A percentile compares a stretch with the other conserved stretches of the same genome.
Evolutionary conservation across 352 stramenopile genomes (phyloP).

Genomic region (Phytophthora litchii): DNA sequence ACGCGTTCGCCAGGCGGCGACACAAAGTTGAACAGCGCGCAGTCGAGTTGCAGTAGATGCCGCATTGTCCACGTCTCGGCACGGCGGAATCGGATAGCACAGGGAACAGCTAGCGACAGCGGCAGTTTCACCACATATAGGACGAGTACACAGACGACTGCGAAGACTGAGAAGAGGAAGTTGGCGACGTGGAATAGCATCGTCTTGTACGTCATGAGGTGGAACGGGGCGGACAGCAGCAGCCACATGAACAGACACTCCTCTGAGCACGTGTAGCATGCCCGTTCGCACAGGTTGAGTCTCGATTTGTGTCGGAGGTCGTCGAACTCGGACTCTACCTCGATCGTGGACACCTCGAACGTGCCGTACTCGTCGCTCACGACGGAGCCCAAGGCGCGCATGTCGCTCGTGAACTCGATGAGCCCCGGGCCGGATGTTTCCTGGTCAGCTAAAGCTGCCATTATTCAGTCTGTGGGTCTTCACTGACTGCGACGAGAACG

Average conservation of each 20-base stretch:
- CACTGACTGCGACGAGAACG: neutral
- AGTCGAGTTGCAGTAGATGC: conserved; percentile 47
- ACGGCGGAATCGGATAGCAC: conserved; percentile 18
- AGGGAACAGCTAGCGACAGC: conserved; percentile 2
- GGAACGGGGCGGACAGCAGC: conserved; percentile 56
- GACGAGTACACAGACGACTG: conserved; percentile 32
- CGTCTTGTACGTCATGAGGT: conserved; percentile 61
- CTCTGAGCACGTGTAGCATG: conserved; percentile 31
- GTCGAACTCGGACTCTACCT: conserved; percentile 51
- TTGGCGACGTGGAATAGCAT: conserved; percentile 63
- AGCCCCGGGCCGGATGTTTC: conserved; percentile 11
- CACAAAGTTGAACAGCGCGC: conserved; percentile 69
- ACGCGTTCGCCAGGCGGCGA: conserved; percentile 48
- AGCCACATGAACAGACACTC: conserved; percentile 62
- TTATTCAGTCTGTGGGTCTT: conserved; percentile 7
- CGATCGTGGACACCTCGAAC: conserved; percentile 74
- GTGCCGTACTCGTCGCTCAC: conserved; percentile 64
- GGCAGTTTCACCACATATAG: conserved; percentile 38
- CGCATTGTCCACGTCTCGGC: conserved; percentile 42
- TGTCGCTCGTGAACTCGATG: conserved; percentile 19
- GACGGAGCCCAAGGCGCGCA: conserved; percentile 23
- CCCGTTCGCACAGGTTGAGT: conserved; percentile 14
- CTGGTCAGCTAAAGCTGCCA: conserved; percentile 23
- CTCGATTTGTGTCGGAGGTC: conserved; percentile 17
- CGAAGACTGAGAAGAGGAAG: conserved; percentile 47